Evolutionary conservation across 345 rosid genomes (phyloP).

Genomic region (Euclidium syriacum): DNA sequence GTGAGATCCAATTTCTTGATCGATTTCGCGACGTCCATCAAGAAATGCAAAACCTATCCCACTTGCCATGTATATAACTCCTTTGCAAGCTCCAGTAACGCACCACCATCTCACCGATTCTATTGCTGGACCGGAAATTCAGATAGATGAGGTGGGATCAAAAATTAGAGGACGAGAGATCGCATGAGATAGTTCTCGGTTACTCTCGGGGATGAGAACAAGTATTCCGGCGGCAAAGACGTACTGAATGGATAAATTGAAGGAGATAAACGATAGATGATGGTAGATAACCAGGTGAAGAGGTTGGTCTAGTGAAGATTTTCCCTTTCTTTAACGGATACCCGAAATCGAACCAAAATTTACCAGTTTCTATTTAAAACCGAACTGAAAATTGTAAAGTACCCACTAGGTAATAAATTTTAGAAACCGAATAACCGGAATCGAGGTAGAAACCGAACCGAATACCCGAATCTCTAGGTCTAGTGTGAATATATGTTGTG

Average conservation of each 20-base stretch:
- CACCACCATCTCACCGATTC: constrained; percentile 46
- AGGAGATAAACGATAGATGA: constrained; percentile 45
- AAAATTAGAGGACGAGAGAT: constrained; percentile 46
- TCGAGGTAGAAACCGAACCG: too few species aligned
- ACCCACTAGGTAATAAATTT: too few species aligned
- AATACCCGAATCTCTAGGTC: too few species aligned
- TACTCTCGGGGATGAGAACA: constrained; percentile 40
- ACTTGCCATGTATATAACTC: constrained; percentile 41
- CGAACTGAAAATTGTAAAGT: too few species aligned
- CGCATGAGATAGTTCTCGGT: constrained; percentile 36
- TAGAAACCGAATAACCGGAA: too few species aligned
- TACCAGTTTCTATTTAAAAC: too few species aligned
- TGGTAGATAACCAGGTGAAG: constrained; percentile 38
- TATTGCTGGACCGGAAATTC: constrained; percentile 40
- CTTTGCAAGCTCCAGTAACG: constrained; percentile 33
- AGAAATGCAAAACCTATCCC: constrained; percentile 37
- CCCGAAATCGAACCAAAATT: too few species aligned
- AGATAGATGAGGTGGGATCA: constrained; percentile 27
- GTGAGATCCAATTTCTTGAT: constrained; percentile 39
- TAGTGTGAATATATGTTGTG: too few species aligned
- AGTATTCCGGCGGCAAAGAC: constrained; percentile 36
- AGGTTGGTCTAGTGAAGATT: constrained; percentile 28
- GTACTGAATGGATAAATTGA: constrained; percentile 41
- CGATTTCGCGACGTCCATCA: constrained; percentile 36
- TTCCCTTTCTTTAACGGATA: too few species aligned